Evolutionary conservation across 805 yeast species (phyloP), one percentile per base, ranked within the genome.

Genomic region (Zygotorulaspora florentina): DNA sequence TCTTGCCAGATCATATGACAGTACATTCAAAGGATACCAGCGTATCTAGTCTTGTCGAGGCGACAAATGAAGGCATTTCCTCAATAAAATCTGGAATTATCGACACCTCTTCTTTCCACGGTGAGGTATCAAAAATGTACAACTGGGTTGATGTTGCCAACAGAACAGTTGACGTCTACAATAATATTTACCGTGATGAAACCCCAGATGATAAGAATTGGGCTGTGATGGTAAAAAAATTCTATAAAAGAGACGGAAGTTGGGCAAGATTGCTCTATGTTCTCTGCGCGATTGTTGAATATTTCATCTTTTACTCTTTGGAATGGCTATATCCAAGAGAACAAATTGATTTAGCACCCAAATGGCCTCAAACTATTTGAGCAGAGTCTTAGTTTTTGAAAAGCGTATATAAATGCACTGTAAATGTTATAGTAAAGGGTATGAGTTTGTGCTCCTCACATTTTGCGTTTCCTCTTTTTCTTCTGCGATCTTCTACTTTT

Each of bases 1-100:
- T 93, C 3, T 67, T 93, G 31, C 99, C 99, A 0, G 74, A 75
- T 18, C 86, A 89, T 57, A 93, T 93, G 98, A 89, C 96, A 1
- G 84, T 85, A 1, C 93, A 86, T 65, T 90, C 98, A 0, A 75
- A 81, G 12, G 95, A 97, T 0, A 63, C 67, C 1, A 86, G 91
- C 3, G 96, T 87, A 42, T 87, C 86, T 47, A 81, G 93, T 2
- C 66, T 93, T 35, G 87, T 85, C 1, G 76, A 74, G 3, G 85
- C 90, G 7, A 79, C 91, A 1, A 65, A 81, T 33, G 65, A 71
- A n/a, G 98, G 96, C 0, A 85, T 91, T 10, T 62, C 69, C 1
- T 63, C 76, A 43, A 69, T 88, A 28, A 74, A 79, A 47, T 69
- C 76, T 1, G 77, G 78, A 3, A 59, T 71, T 36, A 77, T 88